These are phyloP conservation scores for Monosporozyma aerobia DNA, from an alignment of 805 yeast species.

Conservation along the genomic window DNA sequence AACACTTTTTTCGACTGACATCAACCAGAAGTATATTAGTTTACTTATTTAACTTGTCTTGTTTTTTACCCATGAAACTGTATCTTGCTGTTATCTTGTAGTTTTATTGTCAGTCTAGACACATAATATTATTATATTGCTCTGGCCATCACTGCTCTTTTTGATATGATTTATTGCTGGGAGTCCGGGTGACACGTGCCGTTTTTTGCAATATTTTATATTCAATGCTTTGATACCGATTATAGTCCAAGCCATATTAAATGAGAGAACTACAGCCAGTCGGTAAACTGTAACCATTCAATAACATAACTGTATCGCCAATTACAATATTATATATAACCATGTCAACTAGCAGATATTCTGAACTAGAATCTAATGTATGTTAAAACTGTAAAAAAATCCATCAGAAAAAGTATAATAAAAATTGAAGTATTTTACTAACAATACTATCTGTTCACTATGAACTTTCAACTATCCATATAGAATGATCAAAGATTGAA, in stretches of 20 bases:
- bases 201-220: not conserved
- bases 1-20: slow-evolving; percentile 26
- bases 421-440: not conserved
- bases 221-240: not conserved
- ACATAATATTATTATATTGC: no score
- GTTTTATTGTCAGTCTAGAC: not conserved
- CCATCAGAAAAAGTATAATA: no score
- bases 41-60: not conserved
- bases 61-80: not conserved
- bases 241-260: not conserved
- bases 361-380: slow-evolving; percentile 23
- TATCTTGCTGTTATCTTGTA: not conserved
- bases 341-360: slow-evolving; percentile 28
- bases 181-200: not conserved
- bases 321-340: not conserved
- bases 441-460: not conserved
- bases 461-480: not conserved
- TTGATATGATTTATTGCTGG: no score
- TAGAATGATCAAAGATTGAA: slow-evolving; percentile 58
- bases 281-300: not conserved
- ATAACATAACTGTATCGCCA: not conserved
- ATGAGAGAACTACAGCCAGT: not conserved
- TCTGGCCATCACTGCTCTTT: no score
- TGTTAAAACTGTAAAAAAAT: slow-evolving; percentile 1
- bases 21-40: not conserved